Conservation (phyloP, 768 basidiomycete genomes). For the Paxillus involutus region DNA sequence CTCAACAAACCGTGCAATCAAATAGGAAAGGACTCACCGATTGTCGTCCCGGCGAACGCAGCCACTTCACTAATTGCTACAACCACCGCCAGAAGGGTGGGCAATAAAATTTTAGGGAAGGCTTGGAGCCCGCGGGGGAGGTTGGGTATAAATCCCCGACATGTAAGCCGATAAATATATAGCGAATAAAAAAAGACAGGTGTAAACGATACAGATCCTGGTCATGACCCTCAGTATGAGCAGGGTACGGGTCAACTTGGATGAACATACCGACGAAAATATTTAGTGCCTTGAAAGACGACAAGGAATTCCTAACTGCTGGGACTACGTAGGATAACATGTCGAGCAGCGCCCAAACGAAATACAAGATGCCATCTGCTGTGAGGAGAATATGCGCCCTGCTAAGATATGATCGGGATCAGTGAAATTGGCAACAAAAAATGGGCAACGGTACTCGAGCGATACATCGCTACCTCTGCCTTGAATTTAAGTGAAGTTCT, state of each 20-base stretch:
- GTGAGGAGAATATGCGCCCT: conserved; percentile 61
- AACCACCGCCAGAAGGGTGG: conserved; percentile 56
- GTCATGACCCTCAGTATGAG: not conserved
- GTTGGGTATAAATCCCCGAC: conserved; percentile 46
- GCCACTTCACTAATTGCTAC: conserved; percentile 56
- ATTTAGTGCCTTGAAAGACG: conserved; percentile 54
- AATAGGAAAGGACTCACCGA: conserved; percentile 42
- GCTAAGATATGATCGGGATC: conserved; percentile 10
- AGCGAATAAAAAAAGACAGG: conserved; percentile 64
- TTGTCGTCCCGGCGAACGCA: conserved; percentile 61
- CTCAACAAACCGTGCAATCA: not conserved
- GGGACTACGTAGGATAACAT: conserved; percentile 57
- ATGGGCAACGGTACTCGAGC: not conserved
- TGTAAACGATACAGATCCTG: conserved; percentile 57
- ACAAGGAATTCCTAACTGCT: conserved; percentile 44
- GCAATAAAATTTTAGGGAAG: conserved; percentile 43
- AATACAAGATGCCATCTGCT: conserved; percentile 61
- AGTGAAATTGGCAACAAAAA: not conserved
- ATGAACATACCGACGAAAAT: conserved; percentile 55
- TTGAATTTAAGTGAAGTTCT: not conserved
- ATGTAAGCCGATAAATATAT: conserved; percentile 61
- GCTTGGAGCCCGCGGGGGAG: conserved; percentile 52
- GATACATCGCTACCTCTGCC: not conserved
- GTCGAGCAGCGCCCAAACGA: conserved; percentile 59
- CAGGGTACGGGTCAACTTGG: not conserved